These are phyloP conservation scores for Trichosporon coremiiforme DNA, from an alignment of 1,284 basidiomycete species.

Conservation along the genomic window DNA sequence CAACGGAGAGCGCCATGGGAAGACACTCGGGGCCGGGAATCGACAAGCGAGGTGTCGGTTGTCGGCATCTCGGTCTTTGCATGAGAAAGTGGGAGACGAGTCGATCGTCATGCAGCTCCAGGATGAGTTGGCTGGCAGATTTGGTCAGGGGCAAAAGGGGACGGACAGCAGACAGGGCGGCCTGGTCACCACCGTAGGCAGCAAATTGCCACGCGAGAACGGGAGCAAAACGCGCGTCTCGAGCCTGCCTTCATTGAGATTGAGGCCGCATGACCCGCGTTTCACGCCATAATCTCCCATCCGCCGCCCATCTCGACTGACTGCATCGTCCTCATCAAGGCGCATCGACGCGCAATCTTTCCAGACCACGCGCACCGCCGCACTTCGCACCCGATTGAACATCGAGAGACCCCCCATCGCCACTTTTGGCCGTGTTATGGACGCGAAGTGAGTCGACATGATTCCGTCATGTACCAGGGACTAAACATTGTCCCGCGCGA, in stretches of 20 bases:
- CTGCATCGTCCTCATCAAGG: neutral
- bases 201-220: constrained; percentile 10
- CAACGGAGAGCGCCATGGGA: neutral
- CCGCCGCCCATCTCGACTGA: neutral
- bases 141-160: neutral
- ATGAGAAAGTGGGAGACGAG: neutral
- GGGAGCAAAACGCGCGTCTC: constrained; percentile 15
- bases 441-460: constrained; percentile 17
- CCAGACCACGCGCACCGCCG: neutral
- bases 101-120: neutral
- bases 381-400: neutral
- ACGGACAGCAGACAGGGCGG: neutral
- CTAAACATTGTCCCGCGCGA: constrained; percentile 10
- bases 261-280: constrained; percentile 16
- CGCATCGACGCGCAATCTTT: constrained; percentile 17
- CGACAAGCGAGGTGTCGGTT: neutral
- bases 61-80: neutral
- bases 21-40: neutral
- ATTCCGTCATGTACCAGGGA: constrained; percentile 5
- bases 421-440: neutral
- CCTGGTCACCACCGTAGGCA: constrained; percentile 1
- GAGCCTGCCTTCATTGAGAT: constrained; percentile 17
- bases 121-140: neutral
- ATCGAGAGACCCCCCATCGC: neutral
- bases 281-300: constrained; percentile 17